Conservation (phyloP, 108 stramenopile species). For the Seminavis robusta region DNA sequence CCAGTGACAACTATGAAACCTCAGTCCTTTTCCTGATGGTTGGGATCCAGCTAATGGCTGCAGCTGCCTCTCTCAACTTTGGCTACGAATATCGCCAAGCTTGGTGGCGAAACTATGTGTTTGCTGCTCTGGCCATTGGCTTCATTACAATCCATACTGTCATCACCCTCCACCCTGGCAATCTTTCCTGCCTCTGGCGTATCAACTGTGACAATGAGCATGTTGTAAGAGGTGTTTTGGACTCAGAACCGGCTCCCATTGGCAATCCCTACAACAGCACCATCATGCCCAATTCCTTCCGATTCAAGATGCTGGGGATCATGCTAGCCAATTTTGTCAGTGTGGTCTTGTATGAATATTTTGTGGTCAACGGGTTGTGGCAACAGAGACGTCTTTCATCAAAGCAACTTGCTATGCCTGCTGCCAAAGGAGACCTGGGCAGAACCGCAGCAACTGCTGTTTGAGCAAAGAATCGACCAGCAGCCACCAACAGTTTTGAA, state of each 20-base stretch:
- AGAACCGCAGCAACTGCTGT: neutral
- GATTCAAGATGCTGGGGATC: constrained; percentile 24
- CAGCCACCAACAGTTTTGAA: no score
- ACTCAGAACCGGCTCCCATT: constrained; percentile 25
- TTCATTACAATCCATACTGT: constrained; percentile 20
- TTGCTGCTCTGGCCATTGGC: constrained; percentile 24
- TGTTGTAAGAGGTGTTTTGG: constrained; percentile 15
- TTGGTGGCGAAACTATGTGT: constrained; percentile 40
- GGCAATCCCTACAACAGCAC: constrained; percentile 44
- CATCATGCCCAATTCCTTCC: constrained; percentile 48
- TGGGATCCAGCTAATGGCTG: constrained; percentile 45
- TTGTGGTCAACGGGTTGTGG: constrained; percentile 15
- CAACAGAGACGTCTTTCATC: neutral
- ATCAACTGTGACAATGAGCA: constrained; percentile 47
- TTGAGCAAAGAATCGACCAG: neutral
- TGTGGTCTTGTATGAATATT: no score
- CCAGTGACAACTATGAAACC: constrained; percentile 49
- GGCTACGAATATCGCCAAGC: constrained; percentile 32
- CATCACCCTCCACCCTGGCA: constrained; percentile 19
- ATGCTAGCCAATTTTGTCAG: constrained; percentile 57
- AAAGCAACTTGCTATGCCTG: neutral
- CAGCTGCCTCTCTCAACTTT: constrained; percentile 47
- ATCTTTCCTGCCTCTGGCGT: constrained; percentile 44
- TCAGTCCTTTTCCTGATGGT: constrained; percentile 46
- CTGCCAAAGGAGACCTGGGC: neutral